Percentiles rank a stretch among this genome's conserved stretches.
These are phyloP conservation scores for Tinospora cordifolia DNA, from an alignment of 164 flowering plant species.

Conservation along the genomic window DNA sequence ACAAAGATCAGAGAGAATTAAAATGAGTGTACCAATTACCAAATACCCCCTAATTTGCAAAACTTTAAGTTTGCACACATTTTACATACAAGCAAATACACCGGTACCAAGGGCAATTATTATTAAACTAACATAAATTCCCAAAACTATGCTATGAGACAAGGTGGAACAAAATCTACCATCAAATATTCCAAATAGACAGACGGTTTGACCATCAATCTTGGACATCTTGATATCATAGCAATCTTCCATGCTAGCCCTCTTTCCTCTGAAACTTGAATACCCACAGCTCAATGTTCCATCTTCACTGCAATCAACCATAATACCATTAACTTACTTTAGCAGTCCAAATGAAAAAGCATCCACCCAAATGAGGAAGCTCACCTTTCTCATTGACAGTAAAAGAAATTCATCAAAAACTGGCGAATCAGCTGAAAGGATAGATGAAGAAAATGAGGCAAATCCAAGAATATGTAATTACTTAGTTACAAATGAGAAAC, in stretches of 20 bases:
- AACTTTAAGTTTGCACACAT: background rate
- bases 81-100: no score
- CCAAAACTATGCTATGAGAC: background rate
- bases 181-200: conserved; percentile 90
- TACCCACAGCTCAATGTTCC: conserved; percentile 80
- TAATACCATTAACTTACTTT: conserved; percentile 12
- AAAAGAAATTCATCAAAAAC: background rate
- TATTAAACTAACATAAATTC: background rate
- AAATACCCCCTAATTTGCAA: background rate
- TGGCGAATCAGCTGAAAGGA: background rate
- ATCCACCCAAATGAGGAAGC: conserved; percentile 1
- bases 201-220: conserved; percentile 62
- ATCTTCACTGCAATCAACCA: conserved; percentile 63
- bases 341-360: background rate
- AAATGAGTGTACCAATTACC: no score
- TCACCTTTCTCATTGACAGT: conserved; percentile 3
- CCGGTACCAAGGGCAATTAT: background rate
- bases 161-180: conserved; percentile 40
- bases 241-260: conserved; percentile 93
- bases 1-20: background rate
- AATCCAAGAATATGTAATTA: background rate
- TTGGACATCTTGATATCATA: conserved; percentile 70
- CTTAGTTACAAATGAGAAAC: background rate
- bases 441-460: background rate
- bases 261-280: conserved; percentile 92